phyloP scores from a whole-genome alignment of 176 grass and related monocot species.

The Luzula sylvatica region DNA sequence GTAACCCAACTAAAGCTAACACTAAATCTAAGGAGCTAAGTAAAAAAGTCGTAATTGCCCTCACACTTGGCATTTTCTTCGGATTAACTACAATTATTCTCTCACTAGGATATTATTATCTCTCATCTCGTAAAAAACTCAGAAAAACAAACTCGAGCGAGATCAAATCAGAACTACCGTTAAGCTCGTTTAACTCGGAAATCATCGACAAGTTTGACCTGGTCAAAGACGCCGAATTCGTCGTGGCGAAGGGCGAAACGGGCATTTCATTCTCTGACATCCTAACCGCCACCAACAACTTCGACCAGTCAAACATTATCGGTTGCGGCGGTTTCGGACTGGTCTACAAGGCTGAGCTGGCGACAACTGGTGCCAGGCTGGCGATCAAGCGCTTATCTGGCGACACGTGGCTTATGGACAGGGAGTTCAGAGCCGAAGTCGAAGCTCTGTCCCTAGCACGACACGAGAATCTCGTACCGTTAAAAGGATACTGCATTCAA shows the following conservation, averaged over 20 bases:
- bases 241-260: conserved; percentile 58
- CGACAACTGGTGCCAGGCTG: conserved; percentile 43
- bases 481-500: conserved; percentile 72
- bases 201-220: conserved; percentile 21
- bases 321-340: conserved; percentile 82
- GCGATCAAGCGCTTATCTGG: conserved; percentile 86
- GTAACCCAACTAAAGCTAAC: background rate
- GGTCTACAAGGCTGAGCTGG: conserved; percentile 66
- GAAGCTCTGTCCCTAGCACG: conserved; percentile 65
- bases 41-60: conserved; percentile 39
- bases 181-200: conserved; percentile 41
- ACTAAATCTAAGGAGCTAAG: background rate
- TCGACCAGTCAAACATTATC: conserved; percentile 72
- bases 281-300: conserved; percentile 75
- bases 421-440: conserved; percentile 74
- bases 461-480: conserved; percentile 64
- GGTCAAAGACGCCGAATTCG: conserved; percentile 39
- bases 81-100: conserved; percentile 42
- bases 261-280: conserved; percentile 49
- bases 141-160: conserved; percentile 24
- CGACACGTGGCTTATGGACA: conserved; percentile 65
- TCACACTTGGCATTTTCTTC: conserved; percentile 53
- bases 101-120: conserved; percentile 36
- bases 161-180: conserved; percentile 28
- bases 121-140: conserved; percentile 27